Evolutionary conservation across 1,139 yeast species (phyloP), one percentile per base, ranked within the genome.

Genomic region (Debaryomyces subglobosus): DNA sequence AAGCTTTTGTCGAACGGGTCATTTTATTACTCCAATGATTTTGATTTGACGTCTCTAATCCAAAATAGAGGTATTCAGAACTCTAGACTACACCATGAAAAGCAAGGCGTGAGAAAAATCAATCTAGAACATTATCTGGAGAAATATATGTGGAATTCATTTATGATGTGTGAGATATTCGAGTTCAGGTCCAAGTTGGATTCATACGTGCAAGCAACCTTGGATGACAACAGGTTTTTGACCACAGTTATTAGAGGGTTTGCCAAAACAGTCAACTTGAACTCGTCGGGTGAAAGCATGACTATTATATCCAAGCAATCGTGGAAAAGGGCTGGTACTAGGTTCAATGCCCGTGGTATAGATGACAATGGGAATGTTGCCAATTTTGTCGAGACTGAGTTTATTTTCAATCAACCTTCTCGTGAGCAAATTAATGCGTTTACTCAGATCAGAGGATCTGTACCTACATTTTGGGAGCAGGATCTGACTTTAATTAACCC

Each of bases 401-500:
- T 90, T 42, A 85, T 94, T 32, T 82, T 79, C 63, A 72, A 77
- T 47, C 79, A 81, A 1, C 70, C 74, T 10, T 55, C 71, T 9
- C 64, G 63, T 33, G 50, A 60, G 4, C 81, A 81, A 45, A 76
- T 85, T 32, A 90, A 83, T 63, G 84, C 97, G 2, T 92, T 85
- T 64, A 82, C 88, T 1, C 97, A 92, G 65, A 81, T 94, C 13
- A 77, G 99, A 64, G 99, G 99, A 2, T 88, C 96, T 13, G 94
- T 94, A 3, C 99, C 99, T 0, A 78, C 95, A 1, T 95, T 95
- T 63, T 95, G 99, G 99, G 99, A 95, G 64, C 99, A 95, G 65
- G 98, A 92, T 60, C 84, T 96, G 1, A 86, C 89, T 10, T 69
- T 85, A 48, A 86, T 94, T 15, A 85, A 85, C 56, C 92, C 95